Evolutionary conservation across 169 alveolate species (phyloP).

Genomic region (Plasmodium billcollinsi): DNA sequence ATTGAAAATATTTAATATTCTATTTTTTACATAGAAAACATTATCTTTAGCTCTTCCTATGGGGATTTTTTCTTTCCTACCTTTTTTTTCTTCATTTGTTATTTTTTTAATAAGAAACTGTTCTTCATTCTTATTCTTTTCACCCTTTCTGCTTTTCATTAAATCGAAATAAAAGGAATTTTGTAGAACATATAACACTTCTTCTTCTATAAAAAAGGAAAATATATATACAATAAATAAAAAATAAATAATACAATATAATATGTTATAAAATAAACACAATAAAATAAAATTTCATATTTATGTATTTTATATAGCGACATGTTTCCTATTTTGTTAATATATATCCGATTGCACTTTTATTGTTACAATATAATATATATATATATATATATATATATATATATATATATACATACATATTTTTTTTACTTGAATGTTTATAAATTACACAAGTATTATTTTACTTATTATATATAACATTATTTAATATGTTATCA

Average conservation of each 20-base stretch:
- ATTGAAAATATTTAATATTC: conserved; percentile 55
- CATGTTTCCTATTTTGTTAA: too few relatives aligned
- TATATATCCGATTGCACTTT: too few relatives aligned
- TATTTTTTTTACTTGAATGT: too few relatives aligned
- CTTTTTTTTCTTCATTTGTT: neutral
- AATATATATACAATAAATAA: too few relatives aligned
- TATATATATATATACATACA: too few relatives aligned
- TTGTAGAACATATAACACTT: conserved; percentile 57
- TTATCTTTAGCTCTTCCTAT: conserved; percentile 38
- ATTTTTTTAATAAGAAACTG: neutral
- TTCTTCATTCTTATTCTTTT: conserved; percentile 7
- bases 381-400: too few relatives aligned
- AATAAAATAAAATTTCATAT: too few relatives aligned
- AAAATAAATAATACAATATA: too few relatives aligned
- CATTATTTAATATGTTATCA: neutral
- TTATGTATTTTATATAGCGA: too few relatives aligned
- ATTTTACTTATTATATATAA: neutral
- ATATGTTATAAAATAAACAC: too few relatives aligned
- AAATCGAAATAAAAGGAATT: conserved; percentile 36
- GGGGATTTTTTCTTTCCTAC: neutral
- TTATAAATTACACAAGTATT: neutral
- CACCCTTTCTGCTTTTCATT: conserved; percentile 11
- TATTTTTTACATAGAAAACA: conserved; percentile 36
- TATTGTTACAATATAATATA: too few relatives aligned
- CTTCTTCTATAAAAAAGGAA: conserved; percentile 28